Evolutionary conservation across 345 rosid genomes (phyloP), one percentile per base, ranked within the genome.

Genomic region (Raphanus raphanistrum): DNA sequence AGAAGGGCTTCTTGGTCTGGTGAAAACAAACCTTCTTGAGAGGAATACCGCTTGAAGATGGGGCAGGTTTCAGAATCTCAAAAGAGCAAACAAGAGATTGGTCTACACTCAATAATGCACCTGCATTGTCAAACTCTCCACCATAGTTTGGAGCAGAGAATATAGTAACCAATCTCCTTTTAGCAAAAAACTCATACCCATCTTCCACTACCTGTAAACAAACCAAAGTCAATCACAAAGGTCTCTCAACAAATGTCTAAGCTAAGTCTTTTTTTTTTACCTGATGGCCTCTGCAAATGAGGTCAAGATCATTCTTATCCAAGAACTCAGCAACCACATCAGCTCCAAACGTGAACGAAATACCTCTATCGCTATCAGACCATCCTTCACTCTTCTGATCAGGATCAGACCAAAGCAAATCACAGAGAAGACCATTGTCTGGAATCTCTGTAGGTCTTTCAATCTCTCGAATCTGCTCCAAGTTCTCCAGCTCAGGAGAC

Each of bases 61-160:
- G 73, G 63, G 69, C 74, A 32, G 99, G 97, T 83, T 96, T 96
- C 80, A 96, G 79, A 83, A 96, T 93, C 87, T 93, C 97, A 65
- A 96, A 96, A 6, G 99, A 90, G 83, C 99, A 96, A 17, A 91
- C 88, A 17, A 96, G 86, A 59, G 86, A 64, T 28, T 87, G 85
- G 16, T 93, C 94, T 6, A 96, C 97, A 21, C 94, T 91, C 82
- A 93, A 74, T 29, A 91, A 59, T 16, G 97, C 97, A 69, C 98
- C 99, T 0, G 93, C 99, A 80, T 96, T 93, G 83, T 96, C 97
- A 76, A 96, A 96, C 83, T 96, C 99, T 59, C 99, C 99, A 6
- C 98, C 99, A 72, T 96, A 96, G 88, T 96, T 96, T 54, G 99
- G 95, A 62, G 99, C 99, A 31, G 99, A 96, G 84, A 96, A 96